Percentiles rank a stretch among this genome's conserved stretches.
Evolutionary conservation across 2,329 filamentous ascomycete species (phyloP).

Genomic region (Alternaria dauci): DNA sequence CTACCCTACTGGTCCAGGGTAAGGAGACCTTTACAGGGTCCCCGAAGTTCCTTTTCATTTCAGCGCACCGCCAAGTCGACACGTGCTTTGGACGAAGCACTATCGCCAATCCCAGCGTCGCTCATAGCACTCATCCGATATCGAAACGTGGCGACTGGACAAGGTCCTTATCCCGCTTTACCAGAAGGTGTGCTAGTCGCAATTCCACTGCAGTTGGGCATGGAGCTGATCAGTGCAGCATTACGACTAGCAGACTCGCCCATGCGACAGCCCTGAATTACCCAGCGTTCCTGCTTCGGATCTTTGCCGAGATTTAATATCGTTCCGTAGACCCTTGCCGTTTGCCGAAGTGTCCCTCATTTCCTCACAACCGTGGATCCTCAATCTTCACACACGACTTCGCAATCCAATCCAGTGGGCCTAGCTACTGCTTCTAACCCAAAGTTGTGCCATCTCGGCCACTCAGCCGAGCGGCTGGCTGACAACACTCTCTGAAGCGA

Average conservation of each 20-base stretch:
- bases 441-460: constrained; percentile 23
- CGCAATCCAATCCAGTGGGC: constrained; percentile 15
- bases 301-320: constrained; percentile 26
- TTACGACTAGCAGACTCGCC: constrained; percentile 31
- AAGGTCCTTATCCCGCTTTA: constrained; percentile 34
- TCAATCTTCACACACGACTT: constrained; percentile 24
- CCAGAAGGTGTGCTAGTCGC: constrained; percentile 28
- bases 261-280: constrained; percentile 22
- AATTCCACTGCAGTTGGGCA: constrained; percentile 30
- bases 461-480: constrained; percentile 27
- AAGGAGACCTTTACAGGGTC: constrained; percentile 16
- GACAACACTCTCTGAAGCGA: constrained; percentile 34
- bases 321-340: constrained; percentile 27
- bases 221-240: constrained; percentile 43
- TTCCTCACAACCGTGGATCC: constrained; percentile 30
- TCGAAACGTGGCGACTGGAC: constrained; percentile 39
- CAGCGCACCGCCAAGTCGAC: constrained; percentile 26
- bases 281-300: constrained; percentile 23
- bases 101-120: constrained; percentile 27
- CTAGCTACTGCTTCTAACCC: constrained; percentile 14
- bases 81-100: constrained; percentile 31
- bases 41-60: constrained; percentile 17
- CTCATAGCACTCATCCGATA: constrained; percentile 30
- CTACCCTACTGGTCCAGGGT: constrained; percentile 16
- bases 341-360: constrained; percentile 26